These are phyloP conservation scores for Chytriomyces sp. DNA, from an alignment of 192 early-diverging fungal genomes.

Conservation along the genomic window DNA sequence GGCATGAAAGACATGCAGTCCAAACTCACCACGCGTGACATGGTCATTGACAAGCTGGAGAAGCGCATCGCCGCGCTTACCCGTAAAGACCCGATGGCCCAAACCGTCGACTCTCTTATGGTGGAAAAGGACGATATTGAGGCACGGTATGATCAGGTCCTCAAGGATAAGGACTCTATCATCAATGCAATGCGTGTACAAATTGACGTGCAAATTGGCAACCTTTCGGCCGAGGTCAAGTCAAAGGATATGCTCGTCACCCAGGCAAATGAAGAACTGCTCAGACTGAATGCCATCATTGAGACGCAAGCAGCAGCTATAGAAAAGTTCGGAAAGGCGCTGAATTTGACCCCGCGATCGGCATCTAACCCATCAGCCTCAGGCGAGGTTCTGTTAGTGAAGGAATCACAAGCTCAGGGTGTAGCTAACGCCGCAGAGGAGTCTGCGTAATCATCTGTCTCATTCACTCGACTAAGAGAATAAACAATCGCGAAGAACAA, in stretches of 20 bases:
- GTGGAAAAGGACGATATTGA: slow-evolving; percentile 18
- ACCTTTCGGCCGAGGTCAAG: slow-evolving; percentile 30
- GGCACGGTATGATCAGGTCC: slow-evolving; percentile 13
- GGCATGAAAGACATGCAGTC: not conserved
- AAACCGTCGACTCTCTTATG: slow-evolving; percentile 5
- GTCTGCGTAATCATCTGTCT: too few species aligned
- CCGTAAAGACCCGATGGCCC: not conserved
- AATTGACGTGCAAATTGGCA: slow-evolving; percentile 35
- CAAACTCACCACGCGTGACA: slow-evolving; percentile 4
- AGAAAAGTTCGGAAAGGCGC: slow-evolving; percentile 1
- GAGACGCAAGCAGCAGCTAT: slow-evolving; percentile 8
- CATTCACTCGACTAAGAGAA: too few species aligned
- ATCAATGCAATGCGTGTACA: slow-evolving; percentile 31
- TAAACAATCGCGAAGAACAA: too few species aligned
- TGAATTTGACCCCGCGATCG: too few species aligned
- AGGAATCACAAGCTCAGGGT: too few species aligned
- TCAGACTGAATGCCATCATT: slow-evolving; percentile 19
- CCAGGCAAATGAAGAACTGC: slow-evolving; percentile 9
- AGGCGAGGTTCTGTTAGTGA: too few species aligned
- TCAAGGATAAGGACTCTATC: slow-evolving; percentile 34
- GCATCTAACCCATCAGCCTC: too few species aligned
- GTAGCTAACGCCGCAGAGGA: too few species aligned
- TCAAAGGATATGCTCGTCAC: slow-evolving; percentile 16
- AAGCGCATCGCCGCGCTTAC: not conserved
- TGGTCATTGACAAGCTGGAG: slow-evolving; percentile 27